phyloP scores from a whole-genome alignment of 805 yeast species.

The Ogataea pignaliae region DNA sequence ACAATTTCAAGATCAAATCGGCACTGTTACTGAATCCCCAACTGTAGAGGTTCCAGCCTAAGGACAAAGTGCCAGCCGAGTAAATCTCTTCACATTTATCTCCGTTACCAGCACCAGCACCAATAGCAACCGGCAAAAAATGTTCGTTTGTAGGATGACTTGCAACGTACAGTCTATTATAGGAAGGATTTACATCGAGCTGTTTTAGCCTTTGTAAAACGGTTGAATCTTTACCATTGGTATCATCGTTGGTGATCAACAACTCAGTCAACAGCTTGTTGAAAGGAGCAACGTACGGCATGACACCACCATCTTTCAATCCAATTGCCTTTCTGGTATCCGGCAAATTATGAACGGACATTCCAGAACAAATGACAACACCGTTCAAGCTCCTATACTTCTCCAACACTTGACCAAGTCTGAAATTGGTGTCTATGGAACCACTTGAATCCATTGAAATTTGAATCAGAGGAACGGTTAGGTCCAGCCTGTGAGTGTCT shows the following conservation, averaged over 20 bases:
- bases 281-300: constrained; percentile 52
- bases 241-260: constrained; percentile 16
- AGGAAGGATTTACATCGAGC: constrained; percentile 16
- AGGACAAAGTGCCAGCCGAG: constrained; percentile 37
- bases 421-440: constrained; percentile 40
- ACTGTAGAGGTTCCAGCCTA: constrained; percentile 71
- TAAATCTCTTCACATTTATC: constrained; percentile 43
- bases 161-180: constrained; percentile 29
- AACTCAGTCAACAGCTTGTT: constrained; percentile 40
- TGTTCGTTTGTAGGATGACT: constrained; percentile 82
- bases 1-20: no score
- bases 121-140: constrained; percentile 61
- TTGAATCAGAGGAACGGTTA: constrained; percentile 47
- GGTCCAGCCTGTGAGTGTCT: constrained; percentile 36
- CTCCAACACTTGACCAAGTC: constrained; percentile 53
- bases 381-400: constrained; percentile 50
- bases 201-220: constrained; percentile 3
- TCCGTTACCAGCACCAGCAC: constrained; percentile 49
- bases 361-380: constrained; percentile 62
- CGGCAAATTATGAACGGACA: constrained; percentile 72
- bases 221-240: background rate
- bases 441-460: constrained; percentile 42
- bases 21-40: constrained; percentile 22
- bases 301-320: constrained; percentile 13
- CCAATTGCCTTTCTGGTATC: constrained; percentile 39